These are phyloP conservation scores for Coprinopsis sp. DNA, from an alignment of 768 basidiomycete genomes.

Conservation along the genomic window DNA sequence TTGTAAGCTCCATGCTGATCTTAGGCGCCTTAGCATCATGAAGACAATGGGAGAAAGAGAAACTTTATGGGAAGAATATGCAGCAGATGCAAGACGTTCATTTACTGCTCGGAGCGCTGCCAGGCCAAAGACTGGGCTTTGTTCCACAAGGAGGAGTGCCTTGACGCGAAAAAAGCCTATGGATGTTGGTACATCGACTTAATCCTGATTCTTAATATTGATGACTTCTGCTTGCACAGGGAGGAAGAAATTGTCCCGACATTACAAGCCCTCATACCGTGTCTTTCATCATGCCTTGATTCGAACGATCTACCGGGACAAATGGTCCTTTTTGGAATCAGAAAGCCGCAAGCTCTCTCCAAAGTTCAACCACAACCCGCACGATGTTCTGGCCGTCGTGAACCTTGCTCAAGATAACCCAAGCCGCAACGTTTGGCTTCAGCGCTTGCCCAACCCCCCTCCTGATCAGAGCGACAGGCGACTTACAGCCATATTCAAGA, in stretches of 20 bases:
- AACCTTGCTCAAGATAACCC: neutral
- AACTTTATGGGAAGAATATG: neutral
- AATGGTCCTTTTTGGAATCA: neutral
- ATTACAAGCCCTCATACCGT: neutral
- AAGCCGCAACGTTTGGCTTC: neutral
- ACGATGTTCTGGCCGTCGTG: neutral
- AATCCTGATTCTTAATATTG: neutral
- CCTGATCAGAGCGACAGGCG: neutral
- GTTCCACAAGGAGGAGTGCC: neutral
- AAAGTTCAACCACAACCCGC: neutral
- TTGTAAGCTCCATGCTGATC: neutral
- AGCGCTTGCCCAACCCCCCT: neutral
- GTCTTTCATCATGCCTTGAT: neutral
- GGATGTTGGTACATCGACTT: neutral
- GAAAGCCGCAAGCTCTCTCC: neutral
- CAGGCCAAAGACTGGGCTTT: neutral
- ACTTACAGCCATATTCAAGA: neutral
- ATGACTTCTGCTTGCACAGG: neutral
- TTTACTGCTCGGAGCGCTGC: neutral
- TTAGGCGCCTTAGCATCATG: neutral
- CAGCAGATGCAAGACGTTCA: neutral
- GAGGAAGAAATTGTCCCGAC: neutral
- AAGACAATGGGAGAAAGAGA: neutral
- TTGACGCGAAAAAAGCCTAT: too few species aligned
- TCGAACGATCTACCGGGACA: neutral